Evolutionary conservation across 495 filamentous ascomycete species (phyloP).

Genomic region (Daldinia concentrica): DNA sequence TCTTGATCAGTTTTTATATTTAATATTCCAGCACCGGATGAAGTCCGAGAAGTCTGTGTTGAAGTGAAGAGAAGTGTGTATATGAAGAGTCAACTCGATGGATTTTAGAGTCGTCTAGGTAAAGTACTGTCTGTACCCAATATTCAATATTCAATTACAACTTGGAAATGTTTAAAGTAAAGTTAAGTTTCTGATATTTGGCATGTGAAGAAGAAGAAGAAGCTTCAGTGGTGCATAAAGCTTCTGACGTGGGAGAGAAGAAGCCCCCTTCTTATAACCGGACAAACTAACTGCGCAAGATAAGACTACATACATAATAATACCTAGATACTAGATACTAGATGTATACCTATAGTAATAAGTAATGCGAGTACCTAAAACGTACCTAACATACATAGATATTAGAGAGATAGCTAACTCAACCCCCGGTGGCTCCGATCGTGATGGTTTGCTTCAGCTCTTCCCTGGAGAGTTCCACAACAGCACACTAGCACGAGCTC

Average conservation of each 20-base stretch:
- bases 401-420: background rate
- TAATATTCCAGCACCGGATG: background rate
- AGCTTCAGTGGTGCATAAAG: background rate
- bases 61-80: background rate
- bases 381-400: background rate
- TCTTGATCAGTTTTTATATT: slow-evolving; percentile 29
- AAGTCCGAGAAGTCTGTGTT: background rate
- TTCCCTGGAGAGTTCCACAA: slow-evolving; percentile 31
- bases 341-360: background rate
- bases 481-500: slow-evolving; percentile 19
- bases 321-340: background rate
- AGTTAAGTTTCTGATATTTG: background rate
- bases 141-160: background rate
- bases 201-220: slow-evolving; percentile 7
- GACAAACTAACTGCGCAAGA: background rate
- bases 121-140: background rate
- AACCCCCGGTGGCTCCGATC: slow-evolving; percentile 1
- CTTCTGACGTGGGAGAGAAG: background rate
- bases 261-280: slow-evolving; percentile 6
- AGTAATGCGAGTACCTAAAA: background rate
- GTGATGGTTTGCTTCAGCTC: slow-evolving; percentile 10
- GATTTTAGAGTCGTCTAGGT: background rate
- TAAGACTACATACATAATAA: background rate
- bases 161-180: background rate
- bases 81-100: background rate